A percentile compares a stretch with the other conserved stretches of the same genome.
Conservation (phyloP, 1,284 basidiomycete genomes). For the Microbotryomycetes sp. region DNA sequence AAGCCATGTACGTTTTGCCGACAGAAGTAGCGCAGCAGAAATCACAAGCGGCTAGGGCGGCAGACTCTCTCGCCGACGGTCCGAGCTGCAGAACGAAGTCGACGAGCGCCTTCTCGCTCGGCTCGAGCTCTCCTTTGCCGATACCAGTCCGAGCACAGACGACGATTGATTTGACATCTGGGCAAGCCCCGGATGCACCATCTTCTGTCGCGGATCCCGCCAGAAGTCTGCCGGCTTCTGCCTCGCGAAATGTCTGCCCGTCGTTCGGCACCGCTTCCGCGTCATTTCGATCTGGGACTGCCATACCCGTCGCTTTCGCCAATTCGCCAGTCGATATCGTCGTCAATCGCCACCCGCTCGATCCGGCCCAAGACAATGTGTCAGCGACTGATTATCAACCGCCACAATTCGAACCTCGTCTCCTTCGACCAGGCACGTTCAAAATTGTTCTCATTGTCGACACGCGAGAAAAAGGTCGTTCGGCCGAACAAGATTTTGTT, state of each 20-base stretch:
- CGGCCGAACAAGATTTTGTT: conserved; percentile 12
- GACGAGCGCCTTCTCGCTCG: background rate
- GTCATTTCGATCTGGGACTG: background rate
- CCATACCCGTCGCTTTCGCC: background rate
- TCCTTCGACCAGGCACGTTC: conserved; percentile 46
- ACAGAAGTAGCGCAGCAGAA: conserved; percentile 4
- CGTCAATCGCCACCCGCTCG: conserved; percentile 29
- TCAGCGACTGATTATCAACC: conserved; percentile 15
- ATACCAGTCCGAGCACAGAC: background rate
- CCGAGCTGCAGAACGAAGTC: too few species aligned
- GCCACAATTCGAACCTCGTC: conserved; percentile 40
- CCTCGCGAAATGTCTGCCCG: background rate
- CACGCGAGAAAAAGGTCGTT: conserved; percentile 44
- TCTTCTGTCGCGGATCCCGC: background rate
- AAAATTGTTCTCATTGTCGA: conserved; percentile 51
- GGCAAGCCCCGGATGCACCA: too few species aligned
- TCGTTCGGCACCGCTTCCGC: background rate
- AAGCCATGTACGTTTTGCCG: conserved; percentile 21
- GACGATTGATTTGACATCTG: background rate
- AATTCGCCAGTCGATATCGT: background rate
- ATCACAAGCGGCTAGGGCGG: background rate
- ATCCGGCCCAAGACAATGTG: conserved; percentile 16
- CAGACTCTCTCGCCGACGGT: background rate
- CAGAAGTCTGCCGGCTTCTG: too few species aligned
- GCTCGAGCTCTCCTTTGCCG: background rate